A percentile compares a stretch with the other conserved stretches of the same genome.
Conservation (phyloP, 208 protist genomes). For the Polymyxa betae region DNA sequence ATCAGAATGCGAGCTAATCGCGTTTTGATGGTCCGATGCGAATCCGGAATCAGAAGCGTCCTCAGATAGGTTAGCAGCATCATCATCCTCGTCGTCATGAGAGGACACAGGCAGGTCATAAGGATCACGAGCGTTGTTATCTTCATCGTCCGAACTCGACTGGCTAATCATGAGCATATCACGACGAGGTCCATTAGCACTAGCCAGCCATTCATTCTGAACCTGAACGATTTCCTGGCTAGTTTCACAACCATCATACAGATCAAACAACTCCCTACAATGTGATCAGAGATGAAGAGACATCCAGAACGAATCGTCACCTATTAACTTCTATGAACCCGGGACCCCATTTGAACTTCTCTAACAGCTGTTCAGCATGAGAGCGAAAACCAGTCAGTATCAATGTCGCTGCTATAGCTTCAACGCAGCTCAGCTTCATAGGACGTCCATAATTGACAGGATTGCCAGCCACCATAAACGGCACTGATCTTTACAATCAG, state of each 20-base stretch:
- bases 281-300: not conserved
- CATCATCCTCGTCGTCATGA: too few species aligned
- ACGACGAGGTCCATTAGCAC: not conserved
- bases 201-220: conserved; percentile 68
- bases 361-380: conserved; percentile 85
- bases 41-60: too few species aligned
- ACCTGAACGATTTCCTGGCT: conserved; percentile 74
- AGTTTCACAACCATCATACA: conserved; percentile 75
- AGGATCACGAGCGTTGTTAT: too few species aligned
- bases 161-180: not conserved
- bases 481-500: conserved; percentile 74
- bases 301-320: not conserved
- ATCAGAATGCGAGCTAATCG: too few species aligned
- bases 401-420: conserved; percentile 65
- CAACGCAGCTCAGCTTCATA: conserved; percentile 90
- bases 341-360: conserved; percentile 94
- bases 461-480: conserved; percentile 97
- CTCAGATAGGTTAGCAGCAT: too few species aligned
- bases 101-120: too few species aligned
- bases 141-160: not conserved
- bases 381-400: conserved; percentile 75
- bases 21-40: too few species aligned
- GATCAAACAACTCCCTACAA: conserved; percentile 83
- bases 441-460: conserved; percentile 98
- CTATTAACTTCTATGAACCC: conserved; percentile 92